A percentile compares a stretch with the other conserved stretches of the same genome.
Conservation (phyloP, 176 grass and related monocot species). For the Bromus sterilis region DNA sequence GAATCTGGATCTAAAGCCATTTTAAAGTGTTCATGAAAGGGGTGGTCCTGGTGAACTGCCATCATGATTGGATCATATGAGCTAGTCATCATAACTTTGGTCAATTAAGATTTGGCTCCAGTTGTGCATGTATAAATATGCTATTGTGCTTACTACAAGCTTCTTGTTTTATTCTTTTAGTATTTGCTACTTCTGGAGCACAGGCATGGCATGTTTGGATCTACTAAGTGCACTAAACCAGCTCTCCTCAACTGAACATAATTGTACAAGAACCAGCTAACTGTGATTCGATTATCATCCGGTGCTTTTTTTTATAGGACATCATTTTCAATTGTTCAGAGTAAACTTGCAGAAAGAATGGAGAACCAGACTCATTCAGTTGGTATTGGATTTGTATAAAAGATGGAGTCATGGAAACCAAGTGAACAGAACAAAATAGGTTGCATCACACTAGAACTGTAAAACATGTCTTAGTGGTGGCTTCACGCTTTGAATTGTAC, state of each 20-base stretch:
- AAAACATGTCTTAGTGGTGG: neutral
- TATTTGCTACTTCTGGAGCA: constrained; percentile 17
- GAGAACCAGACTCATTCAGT: neutral
- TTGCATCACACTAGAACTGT: neutral
- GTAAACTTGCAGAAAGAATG: neutral
- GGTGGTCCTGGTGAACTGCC: constrained; percentile 35
- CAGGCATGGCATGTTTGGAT: neutral
- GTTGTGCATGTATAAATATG: neutral
- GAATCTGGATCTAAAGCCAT: constrained; percentile 17
- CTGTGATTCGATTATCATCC: neutral
- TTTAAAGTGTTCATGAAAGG: constrained; percentile 29
- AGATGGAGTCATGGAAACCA: neutral
- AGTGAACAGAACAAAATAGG: neutral
- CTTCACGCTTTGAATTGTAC: constrained; percentile 3
- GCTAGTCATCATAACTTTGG: constrained; percentile 1
- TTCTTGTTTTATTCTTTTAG: constrained; percentile 33
- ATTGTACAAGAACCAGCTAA: neutral
- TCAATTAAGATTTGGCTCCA: neutral
- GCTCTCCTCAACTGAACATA: neutral
- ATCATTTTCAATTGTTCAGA: neutral
- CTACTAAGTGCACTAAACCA: neutral
- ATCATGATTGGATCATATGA: neutral
- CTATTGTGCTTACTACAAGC: constrained; percentile 3
- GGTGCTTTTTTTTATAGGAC: neutral
- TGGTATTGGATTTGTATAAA: neutral